Evolutionary conservation across 2,329 filamentous ascomycete species (phyloP), one percentile per base, ranked within the genome.

Genomic region (Xylaria sp.): DNA sequence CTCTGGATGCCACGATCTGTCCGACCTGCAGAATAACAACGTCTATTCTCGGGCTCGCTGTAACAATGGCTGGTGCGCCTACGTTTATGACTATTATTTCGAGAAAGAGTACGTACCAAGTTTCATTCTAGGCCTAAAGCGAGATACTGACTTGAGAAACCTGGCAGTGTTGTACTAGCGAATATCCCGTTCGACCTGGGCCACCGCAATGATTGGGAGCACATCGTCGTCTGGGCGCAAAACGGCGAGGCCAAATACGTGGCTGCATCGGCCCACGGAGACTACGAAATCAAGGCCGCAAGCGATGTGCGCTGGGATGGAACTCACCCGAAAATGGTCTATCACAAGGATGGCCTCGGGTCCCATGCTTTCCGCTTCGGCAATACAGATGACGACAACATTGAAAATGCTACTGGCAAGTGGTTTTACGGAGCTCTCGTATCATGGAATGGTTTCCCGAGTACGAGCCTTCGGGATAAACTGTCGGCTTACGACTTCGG

Each of bases 1-100:
- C 4, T 36, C 69, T 21, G 72, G 70, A 50, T 82, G 81, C 72
- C 79, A 76, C 12, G 77, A 81, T 61, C 69, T 70, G 24, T 74
- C 72, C 12, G 77, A 80, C 59, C 76, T 82, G 32, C 68, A 74
- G 17, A 79, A 82, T 67, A 79, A 77, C 73, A 82, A 84, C 69
- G 81, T 82, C 51, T 84, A 83, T 75, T 76, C 77, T 3, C 81
- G 82, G 4, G 74, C 77, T 69, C 79, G 80, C 3, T 84, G 82
- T 76, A 84, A 83, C 71, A 78, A 79, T 71, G 79, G 79, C 65
- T 83, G 81, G 81, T 84, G 82, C 74, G 77, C 78, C 14, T 79
- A 81, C 73, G 53, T 83, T 32, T 84, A 84, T 73, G 81, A 78
- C 68, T 83, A 84, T 75, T 84, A 82, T 75, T 84, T 84, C 62